phyloP scores from a whole-genome alignment of 352 stramenopile species.

The Phytophthora pluvialis region DNA sequence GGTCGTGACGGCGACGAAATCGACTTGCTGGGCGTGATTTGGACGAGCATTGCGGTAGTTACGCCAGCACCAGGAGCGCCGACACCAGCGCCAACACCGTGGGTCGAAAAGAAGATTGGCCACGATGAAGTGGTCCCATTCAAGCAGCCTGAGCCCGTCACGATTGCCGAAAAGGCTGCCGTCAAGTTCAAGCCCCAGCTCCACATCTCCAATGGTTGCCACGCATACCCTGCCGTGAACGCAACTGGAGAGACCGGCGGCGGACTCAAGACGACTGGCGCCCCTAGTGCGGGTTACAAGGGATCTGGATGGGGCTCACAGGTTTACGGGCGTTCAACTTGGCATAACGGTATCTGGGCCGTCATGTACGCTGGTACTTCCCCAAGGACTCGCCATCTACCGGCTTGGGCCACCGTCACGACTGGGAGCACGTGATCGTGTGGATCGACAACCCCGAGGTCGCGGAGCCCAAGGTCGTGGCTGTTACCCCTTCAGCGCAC shows the following conservation, averaged over 20 bases:
- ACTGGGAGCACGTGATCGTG: constrained; percentile 19
- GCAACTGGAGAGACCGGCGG: constrained; percentile 3
- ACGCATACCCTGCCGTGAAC: constrained; percentile 14
- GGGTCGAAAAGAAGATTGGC: constrained; percentile 8
- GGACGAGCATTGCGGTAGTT: constrained; percentile 17
- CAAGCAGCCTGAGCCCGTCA: constrained; percentile 1
- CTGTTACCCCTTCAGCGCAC: background rate
- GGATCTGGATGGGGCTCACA: constrained; percentile 14
- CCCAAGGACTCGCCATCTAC: constrained; percentile 14
- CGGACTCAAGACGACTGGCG: background rate
- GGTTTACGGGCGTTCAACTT: constrained; percentile 10
- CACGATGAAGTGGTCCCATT: constrained; percentile 10
- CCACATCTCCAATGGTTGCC: constrained; percentile 7
- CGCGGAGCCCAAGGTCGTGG: background rate
- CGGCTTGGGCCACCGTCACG: constrained; percentile 10
- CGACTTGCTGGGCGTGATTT: constrained; percentile 13
- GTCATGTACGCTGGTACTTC: constrained; percentile 23
- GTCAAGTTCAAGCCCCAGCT: constrained; percentile 15
- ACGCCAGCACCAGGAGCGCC: background rate
- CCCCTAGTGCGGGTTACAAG: background rate
- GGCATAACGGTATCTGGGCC: constrained; percentile 8
- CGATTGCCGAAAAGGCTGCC: constrained; percentile 8
- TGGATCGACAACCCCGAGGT: constrained; percentile 12
- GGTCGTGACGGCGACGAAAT: constrained; percentile 19
- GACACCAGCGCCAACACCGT: constrained; percentile 9